Percentiles rank a stretch among this genome's conserved stretches.
phyloP scores from a whole-genome alignment of 2,329 filamentous ascomycete species.

The Exophiala oligosperma region DNA sequence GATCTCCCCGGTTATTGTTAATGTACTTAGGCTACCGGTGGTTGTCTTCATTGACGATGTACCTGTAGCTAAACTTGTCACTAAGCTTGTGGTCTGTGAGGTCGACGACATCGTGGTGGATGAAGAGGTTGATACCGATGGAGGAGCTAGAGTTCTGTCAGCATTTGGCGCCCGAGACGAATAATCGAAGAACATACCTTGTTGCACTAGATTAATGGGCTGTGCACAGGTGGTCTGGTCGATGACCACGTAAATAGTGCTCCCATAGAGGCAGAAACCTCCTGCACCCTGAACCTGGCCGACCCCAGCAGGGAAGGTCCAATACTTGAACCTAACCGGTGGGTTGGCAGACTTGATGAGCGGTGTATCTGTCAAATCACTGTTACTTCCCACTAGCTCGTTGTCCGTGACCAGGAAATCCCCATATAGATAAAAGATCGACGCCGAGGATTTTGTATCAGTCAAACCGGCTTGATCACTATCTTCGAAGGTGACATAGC shows the following conservation, averaged over 20 bases:
- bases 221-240: not conserved
- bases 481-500: no score
- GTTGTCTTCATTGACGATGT: no score
- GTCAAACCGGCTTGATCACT: no score
- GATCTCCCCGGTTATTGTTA: not conserved
- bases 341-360: not conserved
- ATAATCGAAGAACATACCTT: not conserved
- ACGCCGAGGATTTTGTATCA: no score
- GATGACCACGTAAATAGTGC: not conserved
- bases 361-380: not conserved
- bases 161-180: not conserved
- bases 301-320: not conserved
- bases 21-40: no score
- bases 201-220: not conserved
- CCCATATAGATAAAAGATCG: no score
- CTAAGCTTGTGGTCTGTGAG: no score
- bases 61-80: not conserved
- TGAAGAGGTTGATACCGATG: not conserved
- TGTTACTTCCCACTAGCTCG: no score
- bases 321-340: not conserved
- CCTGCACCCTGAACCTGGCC: not conserved
- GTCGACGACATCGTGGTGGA: not conserved
- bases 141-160: not conserved
- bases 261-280: not conserved
- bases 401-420: no score